Base-by-base conservation (phyloP, 2,329 filamentous ascomycete species). In the Sporothrix phasma region DNA sequence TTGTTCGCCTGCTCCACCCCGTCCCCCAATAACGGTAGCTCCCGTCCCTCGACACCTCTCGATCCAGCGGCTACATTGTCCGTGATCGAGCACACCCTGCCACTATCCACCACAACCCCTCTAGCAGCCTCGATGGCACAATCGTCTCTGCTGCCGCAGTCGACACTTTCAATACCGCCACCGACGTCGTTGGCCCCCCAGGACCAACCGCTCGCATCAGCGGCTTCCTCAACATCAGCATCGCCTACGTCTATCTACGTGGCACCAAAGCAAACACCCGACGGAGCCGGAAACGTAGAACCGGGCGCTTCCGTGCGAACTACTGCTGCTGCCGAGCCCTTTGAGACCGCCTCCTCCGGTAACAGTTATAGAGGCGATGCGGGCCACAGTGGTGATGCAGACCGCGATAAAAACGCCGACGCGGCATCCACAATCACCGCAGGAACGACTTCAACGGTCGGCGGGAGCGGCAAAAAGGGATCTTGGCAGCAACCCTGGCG, bases 1-100 rank as follows among this genome's bases (percentile, higher is more conserved):
- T 75, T 88, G 43, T 84, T 88, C 67, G 81, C 87, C 54, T 85
- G 82, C 68, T 79, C 87, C 46, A 84, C 84, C 0, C 77, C 81
- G 1, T 70, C 77, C 3, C 69, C 73, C 3, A 46, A 15, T 15
- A 31, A 26, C 45, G 46, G 10, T 4, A 47, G 29, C 22, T 54
- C 58, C 3, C 62, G 65, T 3, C 64, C 65, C 5, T 59, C 62
- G 0, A 64, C 51, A 5, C 45, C 61, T 10, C 22, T 29, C 41
- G 64, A 49, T 22, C 31, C 47, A 17, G 19, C 39, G 24, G 22
- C 54, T 3, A 19, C 29, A 15, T 11, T 46, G 29, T 34, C 64
- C 15, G 45, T 58, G 13, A 46, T 41, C 3, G 29, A 47, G 3
- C 26, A 41, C 4, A 26, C 61, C 5, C 39, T 34, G 0, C 17